Conservation (phyloP, 371 early-diverging fungal genomes). For the Blastocladiella emersonii region DNA sequence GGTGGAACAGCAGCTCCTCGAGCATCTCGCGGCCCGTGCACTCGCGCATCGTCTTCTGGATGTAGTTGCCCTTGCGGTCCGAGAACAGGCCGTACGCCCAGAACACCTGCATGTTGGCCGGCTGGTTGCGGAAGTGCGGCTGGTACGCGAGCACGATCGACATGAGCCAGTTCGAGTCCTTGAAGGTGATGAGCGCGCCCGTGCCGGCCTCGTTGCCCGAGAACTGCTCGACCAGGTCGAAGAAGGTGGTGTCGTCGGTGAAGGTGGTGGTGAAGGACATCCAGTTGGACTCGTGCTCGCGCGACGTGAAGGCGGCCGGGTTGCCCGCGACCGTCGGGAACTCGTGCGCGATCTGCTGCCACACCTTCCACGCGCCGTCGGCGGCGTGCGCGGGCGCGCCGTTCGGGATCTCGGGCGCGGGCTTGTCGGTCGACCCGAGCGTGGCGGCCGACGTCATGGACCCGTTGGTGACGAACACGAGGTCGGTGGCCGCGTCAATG, state of each 20-base stretch:
- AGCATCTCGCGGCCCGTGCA: conserved; percentile 16
- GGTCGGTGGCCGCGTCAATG: conserved; percentile 10
- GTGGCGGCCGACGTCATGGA: conserved; percentile 11
- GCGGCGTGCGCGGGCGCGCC: not conserved
- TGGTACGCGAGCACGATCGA: conserved; percentile 13
- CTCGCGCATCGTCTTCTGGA: conserved; percentile 17
- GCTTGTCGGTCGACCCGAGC: conserved; percentile 7
- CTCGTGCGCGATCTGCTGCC: conserved; percentile 13
- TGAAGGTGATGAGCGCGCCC: conserved; percentile 17
- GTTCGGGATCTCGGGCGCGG: conserved; percentile 8
- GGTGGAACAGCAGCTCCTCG: conserved; percentile 9
- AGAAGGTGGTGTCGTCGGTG: conserved; percentile 7
- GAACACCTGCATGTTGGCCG: conserved; percentile 10
- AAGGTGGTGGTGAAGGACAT: conserved; percentile 12
- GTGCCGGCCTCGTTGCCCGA: conserved; percentile 11
- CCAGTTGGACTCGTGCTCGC: conserved; percentile 7
- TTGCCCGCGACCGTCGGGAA: conserved; percentile 12
- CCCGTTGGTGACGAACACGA: conserved; percentile 10
- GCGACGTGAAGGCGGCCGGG: conserved; percentile 9
- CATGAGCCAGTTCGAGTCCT: conserved; percentile 13
- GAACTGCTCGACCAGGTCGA: conserved; percentile 10
- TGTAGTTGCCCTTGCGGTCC: conserved; percentile 12
- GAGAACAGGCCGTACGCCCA: conserved; percentile 15
- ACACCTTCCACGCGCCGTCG: conserved; percentile 12
- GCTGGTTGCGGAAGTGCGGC: conserved; percentile 16